Base-by-base conservation (phyloP, 768 basidiomycete species). In the Boletellus ananiceps region DNA sequence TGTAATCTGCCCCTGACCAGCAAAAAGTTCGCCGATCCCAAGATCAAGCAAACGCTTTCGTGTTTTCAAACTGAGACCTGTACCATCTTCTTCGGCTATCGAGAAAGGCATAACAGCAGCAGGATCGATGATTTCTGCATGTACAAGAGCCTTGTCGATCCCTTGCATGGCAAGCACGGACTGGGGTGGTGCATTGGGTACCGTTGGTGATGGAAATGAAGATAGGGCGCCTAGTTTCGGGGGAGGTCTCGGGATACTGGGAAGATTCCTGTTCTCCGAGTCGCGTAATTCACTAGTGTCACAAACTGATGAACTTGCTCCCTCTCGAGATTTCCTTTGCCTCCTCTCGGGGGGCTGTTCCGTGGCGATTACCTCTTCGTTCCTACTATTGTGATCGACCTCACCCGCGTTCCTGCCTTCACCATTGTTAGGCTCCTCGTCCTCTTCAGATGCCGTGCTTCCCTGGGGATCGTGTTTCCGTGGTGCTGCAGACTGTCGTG, bases 11-110 rank as follows among this genome's bases (percentile, higher is more conserved):
- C 18, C 34, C 81, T 54, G 57, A 91, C 93, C 93, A 46, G 93
- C 91, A 67, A 97, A 96, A 49, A 95, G 73, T 50, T 93, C 85
- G 5, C 73, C 75, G n/a, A 97, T 82, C 2, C 92, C 93, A 18
- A 92, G 74, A 23, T 90, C 87, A 27, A 73, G 67, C 46, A 97
- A 62, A 37, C 88, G 73, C 57, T 68, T 81, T 56, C 78, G 71
- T 42, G 78, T 88, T 62, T 72, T 81, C 58, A 73, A 74, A 48
- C 79, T 77, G 16, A 93, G 69, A 3, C 77, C 79, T 0, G 73
- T 76, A 21, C 60, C 69, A n/a, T 70, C 68, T 39, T 74, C 71
- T 21, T 57, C 61, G 5, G 66, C 55, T 19, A 57, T 50, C 0
- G 74, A 71, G 18, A 89, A 73, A 14, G 76, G 67, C 3, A 77